Evolutionary conservation across 352 stramenopile genomes (phyloP), one percentile per base, ranked within the genome.

Genomic region (Phytopythium sindhum): DNA sequence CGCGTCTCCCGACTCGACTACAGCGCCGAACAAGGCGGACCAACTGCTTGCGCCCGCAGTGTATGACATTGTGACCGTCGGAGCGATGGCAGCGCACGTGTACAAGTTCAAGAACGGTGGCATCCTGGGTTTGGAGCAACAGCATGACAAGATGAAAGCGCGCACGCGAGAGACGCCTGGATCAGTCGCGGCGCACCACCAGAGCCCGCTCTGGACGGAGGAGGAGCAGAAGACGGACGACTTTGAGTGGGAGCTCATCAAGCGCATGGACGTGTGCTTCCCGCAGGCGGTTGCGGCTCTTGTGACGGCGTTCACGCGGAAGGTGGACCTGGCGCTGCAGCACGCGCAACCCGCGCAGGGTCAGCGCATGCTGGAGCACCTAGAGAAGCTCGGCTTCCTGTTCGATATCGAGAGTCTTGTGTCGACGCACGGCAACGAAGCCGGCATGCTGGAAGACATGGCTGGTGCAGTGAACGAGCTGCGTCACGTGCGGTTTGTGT

Each of bases 81-180:
- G 87, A 5, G 87, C 87, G 21, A 93, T 96, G 84, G 87, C 87
- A 17, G 85, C 87, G 2, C 86, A 94, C 64, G 70, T 95, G 48
- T 93, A 95, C 72, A 94, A 96, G 62, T 96, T 96, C 61, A 94
- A 94, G 70, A 91, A 88, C 62, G 87, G 87, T 17, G 87, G 87
- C 15, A 85, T 95, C 51, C 78, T 92, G 8, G 80, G 80, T 11
- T 65, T 95, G 12, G 80, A 92, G 50, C 77, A 91, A 45, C 81
- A 91, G 56, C 77, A 87, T 31, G 64, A 73, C 7, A 95, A 95
- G 69, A 73, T 86, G 31, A 90, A 90, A 47, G 65, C 81, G 11
- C 81, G 83, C 2, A 73, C 78, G n/a, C 75, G 75, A 24, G 84
- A 90, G 47, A 39, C 72, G 12, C 74, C 72, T 11, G 79, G 79